phyloP scores from a whole-genome alignment of 1,139 yeast genomes.

The Protomyces arabidopsidicola region DNA sequence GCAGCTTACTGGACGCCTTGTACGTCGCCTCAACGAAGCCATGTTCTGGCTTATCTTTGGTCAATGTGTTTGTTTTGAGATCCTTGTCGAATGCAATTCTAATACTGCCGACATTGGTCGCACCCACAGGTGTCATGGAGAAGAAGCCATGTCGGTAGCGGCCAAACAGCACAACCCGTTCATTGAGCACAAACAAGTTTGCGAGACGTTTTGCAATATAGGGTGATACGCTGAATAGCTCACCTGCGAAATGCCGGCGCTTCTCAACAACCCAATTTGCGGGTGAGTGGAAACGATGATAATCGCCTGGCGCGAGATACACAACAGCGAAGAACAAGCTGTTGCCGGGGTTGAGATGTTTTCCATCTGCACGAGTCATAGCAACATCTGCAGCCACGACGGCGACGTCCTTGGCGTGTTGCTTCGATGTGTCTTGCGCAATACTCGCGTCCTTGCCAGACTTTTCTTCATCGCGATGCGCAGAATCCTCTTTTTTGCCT shows the following conservation, averaged over 20 bases:
- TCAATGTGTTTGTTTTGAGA: constrained; percentile 61
- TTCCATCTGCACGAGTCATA: constrained; percentile 10
- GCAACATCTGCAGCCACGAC: constrained; percentile 24
- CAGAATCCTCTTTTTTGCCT: constrained; percentile 32
- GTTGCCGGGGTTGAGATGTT: constrained; percentile 43
- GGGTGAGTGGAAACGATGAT: constrained; percentile 96
- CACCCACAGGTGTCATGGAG: constrained; percentile 99
- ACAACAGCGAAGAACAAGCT: constrained; percentile 84
- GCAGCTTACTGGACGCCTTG: constrained; percentile 66
- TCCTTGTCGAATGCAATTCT: constrained; percentile 88
- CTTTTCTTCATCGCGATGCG: constrained; percentile 34
- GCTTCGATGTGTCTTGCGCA: not conserved
- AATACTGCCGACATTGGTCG: constrained; percentile 96
- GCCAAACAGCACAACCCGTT: constrained; percentile 90
- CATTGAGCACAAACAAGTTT: constrained; percentile 85
- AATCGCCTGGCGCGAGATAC: constrained; percentile 96
- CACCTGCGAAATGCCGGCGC: constrained; percentile 95
- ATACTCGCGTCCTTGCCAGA: constrained; percentile 35
- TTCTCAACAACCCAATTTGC: constrained; percentile 91
- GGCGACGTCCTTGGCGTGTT: constrained; percentile 17
- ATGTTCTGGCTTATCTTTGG: constrained; percentile 39
- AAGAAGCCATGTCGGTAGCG: constrained; percentile 96
- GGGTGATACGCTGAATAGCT: constrained; percentile 92
- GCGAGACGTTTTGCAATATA: constrained; percentile 83
- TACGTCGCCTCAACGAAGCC: constrained; percentile 95